Base-by-base conservation (phyloP, 805 yeast genomes). In the Clavispora phyllophila region DNA sequence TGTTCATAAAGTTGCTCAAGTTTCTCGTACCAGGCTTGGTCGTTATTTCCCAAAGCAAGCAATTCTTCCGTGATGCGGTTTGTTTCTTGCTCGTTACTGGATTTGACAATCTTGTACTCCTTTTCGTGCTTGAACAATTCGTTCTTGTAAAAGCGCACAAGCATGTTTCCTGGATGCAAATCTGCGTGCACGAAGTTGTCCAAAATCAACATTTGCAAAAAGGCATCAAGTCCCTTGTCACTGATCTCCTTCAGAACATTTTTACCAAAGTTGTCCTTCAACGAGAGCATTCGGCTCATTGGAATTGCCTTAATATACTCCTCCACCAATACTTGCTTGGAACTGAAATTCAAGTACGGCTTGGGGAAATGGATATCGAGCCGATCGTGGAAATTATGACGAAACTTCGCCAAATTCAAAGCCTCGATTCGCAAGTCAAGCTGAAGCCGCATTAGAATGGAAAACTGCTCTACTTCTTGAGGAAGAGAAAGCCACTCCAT, bases 401-500 rank as follows among this genome's bases (percentile, higher is more conserved):
- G 74, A 62, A 93, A 93, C 46, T 76, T 79, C 7, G 76, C 67
- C 43, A 93, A 66, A 58, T 93, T 93, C 48, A 83, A 68, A 0
- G 93, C 93, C 60, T 93, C 99, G 28, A 93, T 87, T 49, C 97
- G 70, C 44, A 93, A 65, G 63, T 93, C 98, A 44, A 93, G 67
- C 62, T 93, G 99, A 39, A 87, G 61, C 31, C 81, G 79, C 98
- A 93, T 91, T 68, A 93, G 73, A 0, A 79, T 68, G 1, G 87
- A 76, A 59, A 93, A 93, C 55, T 90, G 93, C 34, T 82, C 85
- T 2, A 91, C 98, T 61, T 93, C 99, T 47, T 84, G 91, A 0
- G 98, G 99, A 37, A 93, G 67, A 3, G 96, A 87, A 4, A 93
- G 70, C 99, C 99, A 93, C 59, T 93, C 97, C 95, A 93, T 87